These are phyloP conservation scores for Zygosaccharomyces pseudobailii DNA, from an alignment of 1,139 yeast genomes.

Conservation along the genomic window DNA sequence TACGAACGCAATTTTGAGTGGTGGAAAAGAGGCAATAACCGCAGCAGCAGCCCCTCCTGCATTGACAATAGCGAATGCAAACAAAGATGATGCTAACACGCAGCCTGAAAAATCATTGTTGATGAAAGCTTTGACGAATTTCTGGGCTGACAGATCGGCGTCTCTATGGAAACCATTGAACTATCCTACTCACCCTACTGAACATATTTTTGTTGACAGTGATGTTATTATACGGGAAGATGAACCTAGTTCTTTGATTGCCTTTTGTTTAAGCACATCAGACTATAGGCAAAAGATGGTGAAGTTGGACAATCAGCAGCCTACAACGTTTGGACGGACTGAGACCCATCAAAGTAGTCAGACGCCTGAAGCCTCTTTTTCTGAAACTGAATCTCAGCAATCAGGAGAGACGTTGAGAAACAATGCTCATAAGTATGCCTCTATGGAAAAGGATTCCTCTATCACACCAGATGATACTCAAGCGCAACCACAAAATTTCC, in stretches of 20 bases:
- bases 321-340: constrained; percentile 15
- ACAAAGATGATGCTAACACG: constrained; percentile 26
- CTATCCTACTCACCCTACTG: constrained; percentile 74
- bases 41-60: constrained; percentile 21
- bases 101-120: constrained; percentile 68
- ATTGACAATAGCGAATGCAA: constrained; percentile 22
- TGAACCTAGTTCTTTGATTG: constrained; percentile 92
- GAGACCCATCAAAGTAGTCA: constrained; percentile 4
- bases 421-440: constrained; percentile 1
- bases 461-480: constrained; percentile 1
- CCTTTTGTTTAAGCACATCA: constrained; percentile 80
- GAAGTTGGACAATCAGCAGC: constrained; percentile 20
- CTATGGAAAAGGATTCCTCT: constrained; percentile 1
- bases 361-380: constrained; percentile 4
- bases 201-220: constrained; percentile 91
- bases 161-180: constrained; percentile 91
- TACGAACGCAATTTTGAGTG: constrained; percentile 7
- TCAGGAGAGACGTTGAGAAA: constrained; percentile 7
- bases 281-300: constrained; percentile 69
- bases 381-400: constrained; percentile 11
- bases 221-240: constrained; percentile 93
- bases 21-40: constrained; percentile 8
- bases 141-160: constrained; percentile 98
- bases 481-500: constrained; percentile 1
- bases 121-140: constrained; percentile 77